A percentile compares a stretch with the other conserved stretches of the same genome.
These are phyloP conservation scores for Leccinum broughii DNA, from an alignment of 768 basidiomycete genomes.

Conservation along the genomic window DNA sequence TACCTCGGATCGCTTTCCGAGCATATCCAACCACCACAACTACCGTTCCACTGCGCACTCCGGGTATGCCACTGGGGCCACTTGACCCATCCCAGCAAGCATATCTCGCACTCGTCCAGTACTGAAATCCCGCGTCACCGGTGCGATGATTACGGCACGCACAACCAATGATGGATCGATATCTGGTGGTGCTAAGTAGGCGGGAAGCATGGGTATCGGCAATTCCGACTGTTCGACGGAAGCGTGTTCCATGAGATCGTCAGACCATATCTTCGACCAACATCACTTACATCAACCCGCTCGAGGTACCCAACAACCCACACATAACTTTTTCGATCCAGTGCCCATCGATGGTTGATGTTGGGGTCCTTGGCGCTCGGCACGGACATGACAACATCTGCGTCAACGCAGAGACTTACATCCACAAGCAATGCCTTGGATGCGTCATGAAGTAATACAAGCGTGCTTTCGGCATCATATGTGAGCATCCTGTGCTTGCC, in stretches of 20 bases:
- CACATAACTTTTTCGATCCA: conserved; percentile 50
- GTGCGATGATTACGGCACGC: conserved; percentile 52
- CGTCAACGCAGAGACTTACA: conserved; percentile 50
- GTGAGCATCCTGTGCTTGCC: conserved; percentile 48
- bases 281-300: conserved; percentile 40
- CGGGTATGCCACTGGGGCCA: conserved; percentile 25
- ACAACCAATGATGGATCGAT: conserved; percentile 49
- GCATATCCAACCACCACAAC: not conserved
- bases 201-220: conserved; percentile 44
- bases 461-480: conserved; percentile 50
- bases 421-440: conserved; percentile 58
- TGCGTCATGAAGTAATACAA: conserved; percentile 50
- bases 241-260: conserved; percentile 19
- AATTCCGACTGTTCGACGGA: conserved; percentile 36
- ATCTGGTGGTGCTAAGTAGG: conserved; percentile 39
- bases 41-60: conserved; percentile 10
- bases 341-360: conserved; percentile 44
- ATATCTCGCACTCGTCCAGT: conserved; percentile 24
- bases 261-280: conserved; percentile 5
- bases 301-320: conserved; percentile 64
- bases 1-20: conserved; percentile 24
- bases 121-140: conserved; percentile 46
- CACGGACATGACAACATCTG: conserved; percentile 19
- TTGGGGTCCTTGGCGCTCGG: conserved; percentile 6
- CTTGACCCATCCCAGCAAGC: conserved; percentile 22